Conservation (phyloP, 805 yeast species). For the Kluyveromyces aestuarii region DNA sequence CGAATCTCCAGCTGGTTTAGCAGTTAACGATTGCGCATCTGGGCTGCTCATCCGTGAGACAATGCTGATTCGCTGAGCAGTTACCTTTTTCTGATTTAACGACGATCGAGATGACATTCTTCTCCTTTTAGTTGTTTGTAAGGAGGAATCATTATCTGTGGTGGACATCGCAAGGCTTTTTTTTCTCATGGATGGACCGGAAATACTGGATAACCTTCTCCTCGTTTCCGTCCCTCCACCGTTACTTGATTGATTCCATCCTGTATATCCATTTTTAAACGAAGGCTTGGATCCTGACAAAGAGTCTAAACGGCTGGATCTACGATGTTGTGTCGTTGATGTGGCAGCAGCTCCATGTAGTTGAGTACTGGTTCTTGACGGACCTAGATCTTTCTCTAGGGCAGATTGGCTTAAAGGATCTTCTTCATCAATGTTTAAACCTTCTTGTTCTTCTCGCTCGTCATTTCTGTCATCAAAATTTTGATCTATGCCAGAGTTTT, state of each 20-base stretch:
- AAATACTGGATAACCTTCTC: conserved; percentile 20
- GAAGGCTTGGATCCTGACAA: conserved; percentile 28
- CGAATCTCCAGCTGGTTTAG: conserved; percentile 10
- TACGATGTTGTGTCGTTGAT: conserved; percentile 8
- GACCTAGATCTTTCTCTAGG: conserved; percentile 12
- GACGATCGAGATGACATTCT: conserved; percentile 21
- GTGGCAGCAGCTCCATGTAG: conserved; percentile 13
- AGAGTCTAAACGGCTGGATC: conserved; percentile 33
- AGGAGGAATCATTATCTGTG: conserved; percentile 20
- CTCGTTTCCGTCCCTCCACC: conserved; percentile 4
- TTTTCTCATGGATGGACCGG: conserved; percentile 10
- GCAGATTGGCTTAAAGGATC: conserved; percentile 7
- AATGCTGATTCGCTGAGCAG: conserved; percentile 28
- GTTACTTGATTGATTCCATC: conserved; percentile 1
- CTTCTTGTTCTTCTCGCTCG: conserved; percentile 7
- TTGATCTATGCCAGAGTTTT: conserved; percentile 4
- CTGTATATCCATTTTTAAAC: conserved; percentile 16
- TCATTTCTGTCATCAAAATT: conserved; percentile 1
- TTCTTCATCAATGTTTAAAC: conserved; percentile 6
- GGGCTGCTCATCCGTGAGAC: conserved; percentile 19
- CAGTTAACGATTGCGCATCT: conserved; percentile 12
- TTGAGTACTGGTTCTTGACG: conserved; percentile 6
- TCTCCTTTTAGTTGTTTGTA: conserved; percentile 24
- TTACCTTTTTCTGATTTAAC: conserved; percentile 17
- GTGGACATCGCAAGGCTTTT: conserved; percentile 14